A percentile compares a stretch with the other conserved stretches of the same genome.
Evolutionary conservation across 257 asterid species (phyloP).

Genomic region (Anisodus acutangulus): DNA sequence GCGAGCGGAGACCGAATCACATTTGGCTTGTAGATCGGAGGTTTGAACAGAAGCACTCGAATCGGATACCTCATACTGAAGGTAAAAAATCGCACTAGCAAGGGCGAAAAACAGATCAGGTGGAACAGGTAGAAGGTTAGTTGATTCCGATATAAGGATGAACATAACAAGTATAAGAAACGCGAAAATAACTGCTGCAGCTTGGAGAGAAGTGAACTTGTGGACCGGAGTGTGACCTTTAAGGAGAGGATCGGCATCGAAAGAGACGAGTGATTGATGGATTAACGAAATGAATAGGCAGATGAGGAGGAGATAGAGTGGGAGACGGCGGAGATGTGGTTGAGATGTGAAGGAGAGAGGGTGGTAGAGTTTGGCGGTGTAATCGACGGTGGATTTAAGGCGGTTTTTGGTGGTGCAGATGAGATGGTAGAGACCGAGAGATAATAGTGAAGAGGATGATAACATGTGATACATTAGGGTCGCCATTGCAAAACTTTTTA

Average conservation of each 20-base stretch:
- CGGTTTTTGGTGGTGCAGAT: slow-evolving; percentile 71
- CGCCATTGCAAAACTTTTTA: slow-evolving; percentile 49
- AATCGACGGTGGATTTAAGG: slow-evolving; percentile 77
- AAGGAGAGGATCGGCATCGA: slow-evolving; percentile 79
- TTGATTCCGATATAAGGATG: slow-evolving; percentile 61
- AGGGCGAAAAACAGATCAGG: slow-evolving; percentile 70
- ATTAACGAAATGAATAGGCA: slow-evolving; percentile 59
- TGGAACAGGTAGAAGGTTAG: slow-evolving; percentile 69
- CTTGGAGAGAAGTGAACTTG: slow-evolving; percentile 74
- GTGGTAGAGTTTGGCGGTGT: slow-evolving; percentile 75
- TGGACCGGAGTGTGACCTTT: slow-evolving; percentile 83
- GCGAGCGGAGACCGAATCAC: slow-evolving; percentile 60
- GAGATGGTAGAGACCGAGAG: slow-evolving; percentile 79
- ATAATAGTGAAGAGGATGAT: slow-evolving; percentile 65
- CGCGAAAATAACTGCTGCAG: slow-evolving; percentile 64
- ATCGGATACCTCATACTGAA: slow-evolving; percentile 55
- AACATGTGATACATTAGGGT: slow-evolving; percentile 72
- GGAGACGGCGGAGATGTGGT: slow-evolving; percentile 59
- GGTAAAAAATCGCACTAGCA: slow-evolving; percentile 68
- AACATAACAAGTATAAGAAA: neutral
- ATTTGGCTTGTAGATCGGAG: slow-evolving; percentile 85
- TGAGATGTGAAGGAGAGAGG: slow-evolving; percentile 48
- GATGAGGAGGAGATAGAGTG: slow-evolving; percentile 60
- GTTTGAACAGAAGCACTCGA: slow-evolving; percentile 77
- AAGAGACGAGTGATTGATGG: slow-evolving; percentile 63